These are phyloP conservation scores for Yarrowia sp. DNA, from an alignment of 805 yeast species.

Conservation along the genomic window DNA sequence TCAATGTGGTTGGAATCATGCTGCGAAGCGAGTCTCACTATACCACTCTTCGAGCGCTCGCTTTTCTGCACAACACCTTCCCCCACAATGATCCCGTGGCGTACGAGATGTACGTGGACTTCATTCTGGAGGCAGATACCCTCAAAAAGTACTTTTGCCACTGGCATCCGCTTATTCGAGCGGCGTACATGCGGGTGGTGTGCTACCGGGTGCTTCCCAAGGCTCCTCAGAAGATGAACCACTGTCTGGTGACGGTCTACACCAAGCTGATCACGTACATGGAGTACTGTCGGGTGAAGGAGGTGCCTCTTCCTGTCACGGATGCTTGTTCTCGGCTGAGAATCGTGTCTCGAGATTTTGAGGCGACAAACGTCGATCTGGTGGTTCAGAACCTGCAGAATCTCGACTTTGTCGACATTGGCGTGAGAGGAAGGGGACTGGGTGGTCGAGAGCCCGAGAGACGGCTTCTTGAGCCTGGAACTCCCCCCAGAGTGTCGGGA, in stretches of 20 bases:
- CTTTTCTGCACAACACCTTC: conserved; percentile 78
- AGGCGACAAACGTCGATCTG: conserved; percentile 11
- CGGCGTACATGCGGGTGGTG: conserved; percentile 69
- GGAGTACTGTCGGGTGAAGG: conserved; percentile 29
- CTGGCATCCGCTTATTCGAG: conserved; percentile 79
- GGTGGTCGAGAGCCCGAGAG: background rate
- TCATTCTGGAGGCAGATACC: conserved; percentile 47
- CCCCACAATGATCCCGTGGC: conserved; percentile 48
- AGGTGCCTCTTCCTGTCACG: background rate
- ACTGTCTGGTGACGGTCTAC: conserved; percentile 12
- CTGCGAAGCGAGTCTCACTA: conserved; percentile 68
- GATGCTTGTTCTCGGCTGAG: conserved; percentile 20
- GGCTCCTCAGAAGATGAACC: conserved; percentile 20
- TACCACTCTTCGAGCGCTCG: conserved; percentile 66
- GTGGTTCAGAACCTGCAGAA: conserved; percentile 27
- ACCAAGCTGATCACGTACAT: conserved; percentile 20
- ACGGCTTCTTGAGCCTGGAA: background rate
- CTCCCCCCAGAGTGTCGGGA: background rate
- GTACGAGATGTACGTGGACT: conserved; percentile 27
- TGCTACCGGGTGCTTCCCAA: conserved; percentile 63
- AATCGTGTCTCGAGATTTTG: conserved; percentile 4
- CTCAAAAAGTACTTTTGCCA: conserved; percentile 73
- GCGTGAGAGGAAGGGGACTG: background rate
- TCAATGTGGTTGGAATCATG: conserved; percentile 64
- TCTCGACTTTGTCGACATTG: conserved; percentile 33